Evolutionary conservation across 305 asterid genomes (phyloP), one percentile per base, ranked within the genome.

Genomic region (Fraxinus platypoda): DNA sequence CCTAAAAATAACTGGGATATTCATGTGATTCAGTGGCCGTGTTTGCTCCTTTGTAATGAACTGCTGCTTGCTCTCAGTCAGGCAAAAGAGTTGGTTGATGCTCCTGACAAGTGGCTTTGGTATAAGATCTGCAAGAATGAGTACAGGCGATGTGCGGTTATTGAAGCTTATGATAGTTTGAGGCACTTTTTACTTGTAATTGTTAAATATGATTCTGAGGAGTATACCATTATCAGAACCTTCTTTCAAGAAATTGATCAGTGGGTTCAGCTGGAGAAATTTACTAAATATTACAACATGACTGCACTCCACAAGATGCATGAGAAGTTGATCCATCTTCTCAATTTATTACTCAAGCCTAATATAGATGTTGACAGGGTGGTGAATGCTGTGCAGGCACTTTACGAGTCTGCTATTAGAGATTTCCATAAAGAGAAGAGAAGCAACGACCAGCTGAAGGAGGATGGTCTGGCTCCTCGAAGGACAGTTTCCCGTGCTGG

Each of bases 91-190:
- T 78, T 89, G 86, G 90, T 89, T 3, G 92, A 89, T 84, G 92
- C 92, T 75, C 90, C 92, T 54, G 92, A 89, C 77, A 85, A 23
- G 75, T 87, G 90, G 90, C 91, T 89, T 79, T 89, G 91, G 91
- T 81, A 75, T 77, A 87, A 87, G 83, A 79, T 89, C 81, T 85
- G 87, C 84, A 87, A 87, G 88, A 81, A 78, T 38, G 92, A 89
- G 77, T 89, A 87, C 80, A 84, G 90, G 80, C 87, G 89, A 8
- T 89, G 91, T 81, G 90, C 89, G 19, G 88, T 89, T 34, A 76
- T 89, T 74, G 92, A 89, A 84, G 84, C 89, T 79, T 89, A 86
- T 72, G 92, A 89, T 77, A 80, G 89, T 79, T 70, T 82, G 19
- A 86, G 86, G 74, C 86, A 83, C 76, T 84, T 89, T 80, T 87